Percentiles rank a stretch among this genome's conserved stretches.
phyloP scores from a whole-genome alignment of 1,139 yeast species.

The Lizanozyma gosingica region DNA sequence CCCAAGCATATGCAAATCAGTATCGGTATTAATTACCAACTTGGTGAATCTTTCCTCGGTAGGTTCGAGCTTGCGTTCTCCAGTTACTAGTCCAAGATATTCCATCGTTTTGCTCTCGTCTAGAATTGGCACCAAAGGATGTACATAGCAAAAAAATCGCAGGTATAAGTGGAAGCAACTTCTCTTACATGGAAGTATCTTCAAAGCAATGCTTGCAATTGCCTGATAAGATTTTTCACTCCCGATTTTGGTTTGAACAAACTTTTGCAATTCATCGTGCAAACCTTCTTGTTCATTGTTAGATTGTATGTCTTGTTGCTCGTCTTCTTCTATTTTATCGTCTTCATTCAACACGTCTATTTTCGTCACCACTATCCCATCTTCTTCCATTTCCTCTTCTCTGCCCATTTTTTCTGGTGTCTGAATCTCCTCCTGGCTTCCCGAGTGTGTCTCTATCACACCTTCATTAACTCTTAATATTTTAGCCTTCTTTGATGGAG shows the following conservation, averaged over 20 bases:
- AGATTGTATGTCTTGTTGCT: neutral
- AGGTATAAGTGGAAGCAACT: constrained; percentile 12
- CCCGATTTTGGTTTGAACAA: neutral
- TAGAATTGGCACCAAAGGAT: constrained; percentile 4
- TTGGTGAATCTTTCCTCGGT: constrained; percentile 12
- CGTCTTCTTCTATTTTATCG: neutral
- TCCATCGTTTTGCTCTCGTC: neutral
- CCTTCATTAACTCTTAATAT: neutral
- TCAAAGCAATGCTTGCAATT: neutral
- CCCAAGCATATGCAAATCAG: constrained; percentile 25
- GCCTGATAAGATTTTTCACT: neutral
- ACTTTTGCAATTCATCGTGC: neutral
- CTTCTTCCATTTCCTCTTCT: neutral
- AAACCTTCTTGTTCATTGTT: neutral
- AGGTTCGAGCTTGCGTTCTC: neutral
- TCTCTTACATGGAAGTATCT: constrained; percentile 18
- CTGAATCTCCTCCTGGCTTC: neutral
- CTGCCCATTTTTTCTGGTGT: neutral
- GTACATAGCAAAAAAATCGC: constrained; percentile 13
- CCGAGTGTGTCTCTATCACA: neutral
- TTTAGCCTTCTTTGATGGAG: neutral
- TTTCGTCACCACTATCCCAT: neutral
- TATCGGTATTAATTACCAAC: constrained; percentile 20
- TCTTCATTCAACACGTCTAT: neutral
- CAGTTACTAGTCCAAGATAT: neutral